phyloP scores from a whole-genome alignment of 2,329 filamentous ascomycete species.

The Nemania bipapillata region DNA sequence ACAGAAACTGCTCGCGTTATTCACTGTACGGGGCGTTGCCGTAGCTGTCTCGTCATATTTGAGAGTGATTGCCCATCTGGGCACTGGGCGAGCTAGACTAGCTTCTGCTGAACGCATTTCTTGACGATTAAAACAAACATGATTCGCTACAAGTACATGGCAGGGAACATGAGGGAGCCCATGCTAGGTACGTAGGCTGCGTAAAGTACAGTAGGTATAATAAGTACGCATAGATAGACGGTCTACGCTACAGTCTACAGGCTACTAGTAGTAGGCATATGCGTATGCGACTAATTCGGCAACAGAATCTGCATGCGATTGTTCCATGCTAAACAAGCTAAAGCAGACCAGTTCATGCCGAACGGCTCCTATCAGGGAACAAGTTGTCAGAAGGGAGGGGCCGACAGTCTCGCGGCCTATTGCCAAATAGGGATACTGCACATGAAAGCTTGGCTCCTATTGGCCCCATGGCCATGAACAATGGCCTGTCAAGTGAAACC shows the following conservation, averaged over 20 bases:
- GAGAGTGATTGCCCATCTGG: slow-evolving; percentile 8
- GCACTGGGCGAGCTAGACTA: slow-evolving; percentile 6
- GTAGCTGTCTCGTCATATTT: slow-evolving; percentile 35
- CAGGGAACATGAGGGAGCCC: slow-evolving; percentile 8
- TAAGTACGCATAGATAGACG: too few relatives aligned
- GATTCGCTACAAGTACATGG: slow-evolving; percentile 28
- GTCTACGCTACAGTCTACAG: background rate
- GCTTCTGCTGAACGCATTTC: background rate
- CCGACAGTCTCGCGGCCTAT: slow-evolving; percentile 20
- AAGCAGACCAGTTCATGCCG: slow-evolving; percentile 7
- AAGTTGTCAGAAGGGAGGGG: slow-evolving; percentile 21
- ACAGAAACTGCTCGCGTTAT: background rate
- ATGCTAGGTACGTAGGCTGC: too few relatives aligned
- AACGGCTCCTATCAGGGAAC: slow-evolving; percentile 1
- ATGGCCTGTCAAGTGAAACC: slow-evolving; percentile 19
- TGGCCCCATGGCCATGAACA: slow-evolving; percentile 8
- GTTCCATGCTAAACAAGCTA: slow-evolving; percentile 20
- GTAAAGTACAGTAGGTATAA: too few relatives aligned
- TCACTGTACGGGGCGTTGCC: slow-evolving; percentile 33
- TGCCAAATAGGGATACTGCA: slow-evolving; percentile 20
- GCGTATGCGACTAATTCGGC: slow-evolving; percentile 5
- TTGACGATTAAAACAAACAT: slow-evolving; percentile 4
- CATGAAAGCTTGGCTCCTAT: slow-evolving; percentile 12
- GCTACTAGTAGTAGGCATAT: background rate
- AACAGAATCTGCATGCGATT: slow-evolving; percentile 18